Conservation (phyloP, 2,329 filamentous ascomycete genomes). For the Claviceps capensis region DNA sequence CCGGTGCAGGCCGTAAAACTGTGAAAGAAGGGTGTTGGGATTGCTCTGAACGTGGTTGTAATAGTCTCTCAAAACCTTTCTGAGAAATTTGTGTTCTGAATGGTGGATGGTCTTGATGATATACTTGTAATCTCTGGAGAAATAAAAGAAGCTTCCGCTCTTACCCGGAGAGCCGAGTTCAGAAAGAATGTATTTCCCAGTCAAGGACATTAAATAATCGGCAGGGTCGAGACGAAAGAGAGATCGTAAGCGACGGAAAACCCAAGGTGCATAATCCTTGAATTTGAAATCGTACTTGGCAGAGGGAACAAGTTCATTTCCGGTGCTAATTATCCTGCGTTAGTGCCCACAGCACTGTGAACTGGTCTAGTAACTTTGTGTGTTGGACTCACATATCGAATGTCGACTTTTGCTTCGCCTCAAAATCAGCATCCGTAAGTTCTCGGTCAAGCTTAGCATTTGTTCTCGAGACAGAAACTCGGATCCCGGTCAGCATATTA, state of each 20-base stretch:
- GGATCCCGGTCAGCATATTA: conserved; percentile 98
- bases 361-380: background rate
- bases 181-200: conserved; percentile 95
- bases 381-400: conserved; percentile 73
- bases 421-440: conserved; percentile 82
- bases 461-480: conserved; percentile 87
- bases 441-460: conserved; percentile 93
- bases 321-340: conserved; percentile 47
- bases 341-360: background rate
- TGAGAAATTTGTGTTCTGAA: conserved; percentile 75
- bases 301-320: conserved; percentile 92
- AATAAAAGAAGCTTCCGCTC: conserved; percentile 99
- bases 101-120: conserved; percentile 99
- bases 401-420: conserved; percentile 90
- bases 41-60: conserved; percentile 87
- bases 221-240: conserved; percentile 89
- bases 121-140: conserved; percentile 98
- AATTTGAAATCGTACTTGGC: conserved; percentile 99
- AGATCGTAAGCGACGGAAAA: conserved; percentile 81
- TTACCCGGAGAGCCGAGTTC: conserved; percentile 95
- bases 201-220: conserved; percentile 95
- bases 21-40: conserved; percentile 90
- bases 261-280: conserved; percentile 99
- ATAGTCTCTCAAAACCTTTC: conserved; percentile 79
- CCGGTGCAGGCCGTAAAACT: conserved; percentile 93